phyloP scores from a whole-genome alignment of 2,329 filamentous ascomycete species.

The Trichoderma sp. region DNA sequence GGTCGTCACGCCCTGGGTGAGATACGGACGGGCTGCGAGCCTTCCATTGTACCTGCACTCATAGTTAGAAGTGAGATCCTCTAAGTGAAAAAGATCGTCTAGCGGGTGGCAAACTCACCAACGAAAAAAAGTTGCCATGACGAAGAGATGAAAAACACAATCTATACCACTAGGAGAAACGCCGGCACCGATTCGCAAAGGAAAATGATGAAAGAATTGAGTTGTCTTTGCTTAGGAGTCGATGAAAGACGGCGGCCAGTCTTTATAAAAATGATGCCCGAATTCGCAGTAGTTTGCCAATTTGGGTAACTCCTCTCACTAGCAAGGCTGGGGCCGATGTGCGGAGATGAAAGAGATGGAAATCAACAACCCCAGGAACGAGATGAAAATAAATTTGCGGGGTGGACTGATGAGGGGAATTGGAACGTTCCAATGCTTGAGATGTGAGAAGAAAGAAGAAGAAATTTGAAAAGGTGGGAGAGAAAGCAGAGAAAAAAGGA shows the following conservation, averaged over 20 bases:
- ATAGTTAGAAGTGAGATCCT: conserved; percentile 19
- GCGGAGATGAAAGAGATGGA: background rate
- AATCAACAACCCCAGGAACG: background rate
- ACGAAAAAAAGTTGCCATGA: conserved; percentile 17
- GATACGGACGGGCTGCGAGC: conserved; percentile 75
- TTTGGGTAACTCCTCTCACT: conserved; percentile 16
- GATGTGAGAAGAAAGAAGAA: background rate
- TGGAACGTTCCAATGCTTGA: background rate
- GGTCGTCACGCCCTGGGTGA: conserved; percentile 89
- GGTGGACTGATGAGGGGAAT: background rate
- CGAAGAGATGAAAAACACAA: background rate
- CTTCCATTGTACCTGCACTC: conserved; percentile 75
- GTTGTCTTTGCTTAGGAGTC: background rate
- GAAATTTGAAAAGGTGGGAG: conserved; percentile 6
- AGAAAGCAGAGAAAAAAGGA: conserved; percentile 13
- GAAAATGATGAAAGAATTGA: background rate
- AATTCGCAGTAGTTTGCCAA: conserved; percentile 7
- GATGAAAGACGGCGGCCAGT: background rate
- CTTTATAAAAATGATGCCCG: conserved; percentile 4
- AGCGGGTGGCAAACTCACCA: conserved; percentile 16
- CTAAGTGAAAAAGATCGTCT: background rate
- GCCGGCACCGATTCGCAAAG: background rate
- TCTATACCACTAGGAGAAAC: conserved; percentile 11
- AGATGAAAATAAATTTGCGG: background rate
- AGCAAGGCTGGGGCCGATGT: conserved; percentile 10